phyloP scores from a whole-genome alignment of 2,329 filamentous ascomycete species.

The Pezicula radicicola region DNA sequence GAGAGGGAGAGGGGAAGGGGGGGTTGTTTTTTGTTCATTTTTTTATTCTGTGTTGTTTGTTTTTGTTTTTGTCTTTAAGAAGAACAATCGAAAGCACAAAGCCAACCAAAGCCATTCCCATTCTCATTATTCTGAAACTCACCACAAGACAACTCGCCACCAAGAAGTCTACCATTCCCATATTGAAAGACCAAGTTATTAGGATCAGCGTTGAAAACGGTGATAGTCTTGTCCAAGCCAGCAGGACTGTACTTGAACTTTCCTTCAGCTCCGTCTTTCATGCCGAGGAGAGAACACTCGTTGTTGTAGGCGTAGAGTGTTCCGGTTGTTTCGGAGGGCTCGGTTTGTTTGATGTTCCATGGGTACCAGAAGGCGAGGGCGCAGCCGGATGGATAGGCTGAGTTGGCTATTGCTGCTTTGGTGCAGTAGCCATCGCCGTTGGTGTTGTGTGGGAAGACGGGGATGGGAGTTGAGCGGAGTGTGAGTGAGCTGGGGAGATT shows the following conservation, averaged over 20 bases:
- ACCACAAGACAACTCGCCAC: neutral
- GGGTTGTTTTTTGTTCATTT: no score
- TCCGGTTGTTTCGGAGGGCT: neutral
- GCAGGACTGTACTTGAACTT: neutral
- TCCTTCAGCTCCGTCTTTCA: neutral
- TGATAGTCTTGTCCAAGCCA: neutral
- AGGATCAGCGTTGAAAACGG: neutral
- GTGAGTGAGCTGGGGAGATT: no score
- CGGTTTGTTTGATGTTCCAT: neutral
- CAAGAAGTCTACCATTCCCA: neutral
- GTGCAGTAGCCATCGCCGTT: neutral
- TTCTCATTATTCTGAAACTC: neutral
- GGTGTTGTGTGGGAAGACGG: neutral
- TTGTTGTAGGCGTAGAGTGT: neutral
- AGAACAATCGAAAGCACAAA: neutral
- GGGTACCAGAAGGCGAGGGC: neutral
- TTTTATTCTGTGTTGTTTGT: no score
- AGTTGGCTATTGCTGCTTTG: neutral
- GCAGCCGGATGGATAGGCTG: neutral
- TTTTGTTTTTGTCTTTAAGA: neutral
- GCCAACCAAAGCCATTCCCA: neutral
- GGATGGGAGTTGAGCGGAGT: neutral
- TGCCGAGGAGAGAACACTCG: neutral
- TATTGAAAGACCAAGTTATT: neutral
- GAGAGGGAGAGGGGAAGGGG: no score